Percentiles rank a stretch among this genome's conserved stretches.
These are phyloP conservation scores for Solidago caesia DNA, from an alignment of 129 eudicot genomes.

Conservation along the genomic window DNA sequence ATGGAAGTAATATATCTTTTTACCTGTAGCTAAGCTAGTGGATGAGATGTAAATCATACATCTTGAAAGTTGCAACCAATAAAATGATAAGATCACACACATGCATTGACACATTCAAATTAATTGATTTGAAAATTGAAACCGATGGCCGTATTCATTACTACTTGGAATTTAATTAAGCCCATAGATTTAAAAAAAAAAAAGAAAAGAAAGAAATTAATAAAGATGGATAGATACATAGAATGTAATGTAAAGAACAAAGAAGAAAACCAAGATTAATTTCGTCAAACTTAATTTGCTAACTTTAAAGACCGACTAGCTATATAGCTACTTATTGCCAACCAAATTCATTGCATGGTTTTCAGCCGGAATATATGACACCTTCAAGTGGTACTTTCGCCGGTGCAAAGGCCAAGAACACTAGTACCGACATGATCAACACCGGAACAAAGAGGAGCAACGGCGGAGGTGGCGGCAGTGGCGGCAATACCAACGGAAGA, in stretches of 20 bases:
- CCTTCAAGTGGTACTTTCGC: conserved; percentile 21
- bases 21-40: background rate
- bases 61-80: background rate
- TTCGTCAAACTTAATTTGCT: background rate
- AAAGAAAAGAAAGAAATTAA: background rate
- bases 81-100: conserved; percentile 5
- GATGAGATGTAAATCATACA: background rate
- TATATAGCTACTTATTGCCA: too few relatives aligned
- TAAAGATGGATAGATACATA: conserved; percentile 23
- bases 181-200: background rate
- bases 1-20: background rate
- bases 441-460: conserved; percentile 35
- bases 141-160: conserved; percentile 10
- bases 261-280: conserved; percentile 2
- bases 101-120: background rate
- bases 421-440: conserved; percentile 26
- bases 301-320: background rate
- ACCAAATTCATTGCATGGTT: conserved; percentile 22
- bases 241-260: conserved; percentile 14
- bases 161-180: conserved; percentile 7
- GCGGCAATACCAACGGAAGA: conserved; percentile 36
- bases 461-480: conserved; percentile 38
- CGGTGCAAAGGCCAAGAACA: conserved; percentile 29
- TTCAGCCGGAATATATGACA: conserved; percentile 18
- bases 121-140: conserved; percentile 18